Evolutionary conservation across 768 basidiomycete species (phyloP).

Genomic region (Suillus spraguei): DNA sequence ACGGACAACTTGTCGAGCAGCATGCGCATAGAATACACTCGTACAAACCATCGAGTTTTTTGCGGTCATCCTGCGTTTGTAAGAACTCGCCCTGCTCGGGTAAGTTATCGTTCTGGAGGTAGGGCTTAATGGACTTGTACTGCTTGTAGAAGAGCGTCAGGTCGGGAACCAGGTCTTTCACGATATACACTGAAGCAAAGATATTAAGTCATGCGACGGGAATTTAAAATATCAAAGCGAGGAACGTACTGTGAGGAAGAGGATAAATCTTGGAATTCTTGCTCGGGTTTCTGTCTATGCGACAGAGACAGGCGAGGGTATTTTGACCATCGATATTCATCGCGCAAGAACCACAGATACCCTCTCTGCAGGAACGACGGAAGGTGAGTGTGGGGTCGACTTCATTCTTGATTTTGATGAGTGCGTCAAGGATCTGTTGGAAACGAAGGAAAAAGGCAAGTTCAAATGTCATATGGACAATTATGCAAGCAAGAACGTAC

Average conservation of each 20-base stretch:
- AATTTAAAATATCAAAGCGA: neutral
- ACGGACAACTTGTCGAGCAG: constrained; percentile 97
- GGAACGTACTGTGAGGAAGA: constrained; percentile 87
- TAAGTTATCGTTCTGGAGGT: constrained; percentile 90
- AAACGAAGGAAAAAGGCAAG: constrained; percentile 1
- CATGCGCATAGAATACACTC: constrained; percentile 98
- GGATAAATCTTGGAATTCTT: constrained; percentile 94
- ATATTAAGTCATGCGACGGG: neutral
- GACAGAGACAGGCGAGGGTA: constrained; percentile 95
- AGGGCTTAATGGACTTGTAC: constrained; percentile 99
- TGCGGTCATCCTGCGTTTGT: constrained; percentile 88
- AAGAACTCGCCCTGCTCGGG: constrained; percentile 85
- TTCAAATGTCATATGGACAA: neutral
- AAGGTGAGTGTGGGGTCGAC: constrained; percentile 96
- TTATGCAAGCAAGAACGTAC: constrained; percentile 36
- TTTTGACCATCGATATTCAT: constrained; percentile 99
- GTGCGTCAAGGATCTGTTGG: constrained; percentile 76
- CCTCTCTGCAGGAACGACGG: constrained; percentile 89
- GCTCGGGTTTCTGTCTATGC: constrained; percentile 75
- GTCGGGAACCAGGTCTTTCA: constrained; percentile 97
- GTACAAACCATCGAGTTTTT: constrained; percentile 96
- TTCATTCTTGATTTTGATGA: constrained; percentile 99
- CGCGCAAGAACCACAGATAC: constrained; percentile 97
- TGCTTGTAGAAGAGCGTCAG: constrained; percentile 96
- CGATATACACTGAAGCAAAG: constrained; percentile 80